These are phyloP conservation scores for Elsinoe arachidis DNA, from an alignment of 2,329 filamentous ascomycete species.

Conservation along the genomic window DNA sequence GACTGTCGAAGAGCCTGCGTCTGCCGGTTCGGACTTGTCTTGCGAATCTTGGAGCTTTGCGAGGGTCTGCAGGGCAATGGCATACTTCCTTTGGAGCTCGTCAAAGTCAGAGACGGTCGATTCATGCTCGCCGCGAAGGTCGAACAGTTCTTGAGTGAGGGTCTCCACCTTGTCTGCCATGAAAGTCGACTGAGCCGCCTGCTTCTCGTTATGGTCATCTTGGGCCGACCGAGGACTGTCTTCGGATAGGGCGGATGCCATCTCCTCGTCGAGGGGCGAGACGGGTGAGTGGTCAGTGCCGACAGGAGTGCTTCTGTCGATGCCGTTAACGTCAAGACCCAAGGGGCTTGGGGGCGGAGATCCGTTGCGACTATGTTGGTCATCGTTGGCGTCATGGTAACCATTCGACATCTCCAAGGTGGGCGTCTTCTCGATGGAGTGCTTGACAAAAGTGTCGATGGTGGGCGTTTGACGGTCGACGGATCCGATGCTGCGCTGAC, in stretches of 20 bases:
- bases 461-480: slow-evolving; percentile 9
- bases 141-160: slow-evolving; percentile 83
- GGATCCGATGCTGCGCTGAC: slow-evolving; percentile 76
- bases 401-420: background rate
- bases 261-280: slow-evolving; percentile 1
- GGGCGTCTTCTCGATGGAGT: background rate
- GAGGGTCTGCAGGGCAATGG: slow-evolving; percentile 73
- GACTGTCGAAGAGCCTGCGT: slow-evolving; percentile 53
- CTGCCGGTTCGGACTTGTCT: slow-evolving; percentile 52
- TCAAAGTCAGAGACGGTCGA: slow-evolving; percentile 72
- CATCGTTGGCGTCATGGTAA: background rate
- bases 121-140: slow-evolving; percentile 86
- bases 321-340: background rate
- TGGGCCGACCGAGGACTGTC: slow-evolving; percentile 6
- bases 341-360: slow-evolving; percentile 1
- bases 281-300: slow-evolving; percentile 4
- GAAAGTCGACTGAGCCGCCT: slow-evolving; percentile 64
- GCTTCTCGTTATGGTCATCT: slow-evolving; percentile 7
- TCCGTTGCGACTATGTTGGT: background rate
- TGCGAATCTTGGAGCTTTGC: slow-evolving; percentile 69
- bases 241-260: background rate
- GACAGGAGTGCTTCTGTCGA: background rate
- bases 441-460: slow-evolving; percentile 1
- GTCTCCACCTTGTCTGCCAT: slow-evolving; percentile 88
- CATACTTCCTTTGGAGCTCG: slow-evolving; percentile 76